Evolutionary conservation across 768 basidiomycete genomes (phyloP).

Genomic region (Amanita rimosa): DNA sequence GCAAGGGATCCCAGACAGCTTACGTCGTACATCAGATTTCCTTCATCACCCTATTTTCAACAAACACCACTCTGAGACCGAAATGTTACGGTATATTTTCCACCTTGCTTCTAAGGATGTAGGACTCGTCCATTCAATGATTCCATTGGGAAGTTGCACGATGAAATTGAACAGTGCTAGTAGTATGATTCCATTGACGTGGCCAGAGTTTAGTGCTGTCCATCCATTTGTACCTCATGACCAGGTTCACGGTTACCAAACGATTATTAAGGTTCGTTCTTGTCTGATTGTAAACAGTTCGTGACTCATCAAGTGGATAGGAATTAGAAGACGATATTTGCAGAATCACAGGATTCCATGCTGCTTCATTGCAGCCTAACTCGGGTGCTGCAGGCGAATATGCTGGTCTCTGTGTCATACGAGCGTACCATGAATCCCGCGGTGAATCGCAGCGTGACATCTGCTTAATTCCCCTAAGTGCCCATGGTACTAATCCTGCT

Average conservation of each 20-base stretch:
- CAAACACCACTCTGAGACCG: slow-evolving; percentile 94
- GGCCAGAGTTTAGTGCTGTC: slow-evolving; percentile 82
- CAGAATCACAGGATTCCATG: slow-evolving; percentile 92
- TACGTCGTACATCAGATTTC: slow-evolving; percentile 56
- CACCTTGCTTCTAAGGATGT: slow-evolving; percentile 92
- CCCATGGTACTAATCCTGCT: slow-evolving; percentile 98
- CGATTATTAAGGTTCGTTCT: slow-evolving; percentile 57
- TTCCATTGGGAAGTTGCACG: slow-evolving; percentile 89
- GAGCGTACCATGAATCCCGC: slow-evolving; percentile 86
- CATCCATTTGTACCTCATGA: slow-evolving; percentile 91
- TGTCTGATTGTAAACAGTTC: not conserved
- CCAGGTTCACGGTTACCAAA: slow-evolving; percentile 81
- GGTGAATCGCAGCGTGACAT: slow-evolving; percentile 81
- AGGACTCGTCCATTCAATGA: slow-evolving; percentile 92
- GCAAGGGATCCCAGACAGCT: slow-evolving; percentile 39
- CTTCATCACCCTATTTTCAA: slow-evolving; percentile 91
- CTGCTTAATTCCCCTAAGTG: slow-evolving; percentile 90
- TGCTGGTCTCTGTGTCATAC: slow-evolving; percentile 88
- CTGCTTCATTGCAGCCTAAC: slow-evolving; percentile 96
- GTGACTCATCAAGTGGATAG: slow-evolving; percentile 21
- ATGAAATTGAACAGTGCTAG: slow-evolving; percentile 99
- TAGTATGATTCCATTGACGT: slow-evolving; percentile 94
- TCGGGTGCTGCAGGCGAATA: slow-evolving; percentile 98
- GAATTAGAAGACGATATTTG: slow-evolving; percentile 89
- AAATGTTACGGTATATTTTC: slow-evolving; percentile 95